phyloP scores from a whole-genome alignment of 2,329 filamentous ascomycete genomes.

The Ascochyta koolunga region DNA sequence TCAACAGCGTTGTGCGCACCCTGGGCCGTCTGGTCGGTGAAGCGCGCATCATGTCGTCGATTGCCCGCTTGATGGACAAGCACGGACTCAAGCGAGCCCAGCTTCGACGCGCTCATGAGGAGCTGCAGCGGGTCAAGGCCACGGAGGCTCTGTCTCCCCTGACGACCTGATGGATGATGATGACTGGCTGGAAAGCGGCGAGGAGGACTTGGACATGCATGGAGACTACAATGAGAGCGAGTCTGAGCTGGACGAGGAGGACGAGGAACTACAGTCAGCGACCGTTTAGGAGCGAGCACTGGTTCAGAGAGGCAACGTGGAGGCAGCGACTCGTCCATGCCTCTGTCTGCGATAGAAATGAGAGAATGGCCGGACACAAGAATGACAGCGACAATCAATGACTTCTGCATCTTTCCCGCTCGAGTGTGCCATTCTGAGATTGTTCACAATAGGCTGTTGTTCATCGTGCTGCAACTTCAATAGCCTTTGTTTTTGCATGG shows the following conservation, averaged over 20 bases:
- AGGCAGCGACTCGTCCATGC: no score
- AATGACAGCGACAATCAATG: no score
- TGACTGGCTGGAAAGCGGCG: conserved; percentile 16
- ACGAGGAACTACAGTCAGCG: not conserved
- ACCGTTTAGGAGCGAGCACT: not conserved
- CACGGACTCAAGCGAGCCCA: conserved; percentile 4
- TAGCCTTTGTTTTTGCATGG: no score
- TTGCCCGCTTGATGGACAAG: conserved; percentile 14
- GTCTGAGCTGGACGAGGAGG: not conserved
- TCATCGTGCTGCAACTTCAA: no score
- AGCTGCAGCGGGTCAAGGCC: conserved; percentile 4
- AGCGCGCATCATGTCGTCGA: not conserved
- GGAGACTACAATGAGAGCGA: conserved; percentile 8
- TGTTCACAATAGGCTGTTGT: no score
- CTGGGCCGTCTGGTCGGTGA: not conserved
- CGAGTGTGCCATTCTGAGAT: no score
- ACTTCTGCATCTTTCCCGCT: no score
- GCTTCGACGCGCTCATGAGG: conserved; percentile 6
- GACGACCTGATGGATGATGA: conserved; percentile 3
- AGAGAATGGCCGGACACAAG: no score
- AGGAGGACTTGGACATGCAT: conserved; percentile 11
- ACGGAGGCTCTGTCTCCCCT: not conserved
- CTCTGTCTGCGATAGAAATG: no score
- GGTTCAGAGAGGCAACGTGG: not conserved
- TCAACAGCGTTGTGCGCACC: not conserved